A percentile compares a stretch with the other conserved stretches of the same genome.
Evolutionary conservation across 2,329 filamentous ascomycete genomes (phyloP).

Genomic region (Penicillium sp.): DNA sequence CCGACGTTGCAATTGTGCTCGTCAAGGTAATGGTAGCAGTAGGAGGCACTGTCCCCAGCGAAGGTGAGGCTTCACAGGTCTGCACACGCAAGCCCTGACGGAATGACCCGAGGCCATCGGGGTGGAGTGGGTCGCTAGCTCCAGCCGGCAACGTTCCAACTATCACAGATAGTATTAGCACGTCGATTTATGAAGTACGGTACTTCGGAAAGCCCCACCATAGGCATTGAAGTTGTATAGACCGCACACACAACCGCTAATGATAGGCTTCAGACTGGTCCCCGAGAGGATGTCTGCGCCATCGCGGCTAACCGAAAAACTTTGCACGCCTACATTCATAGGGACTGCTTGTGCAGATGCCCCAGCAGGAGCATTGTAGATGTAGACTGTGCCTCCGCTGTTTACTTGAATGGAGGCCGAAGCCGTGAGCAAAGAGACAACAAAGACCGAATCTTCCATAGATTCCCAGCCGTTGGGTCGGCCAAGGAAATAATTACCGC

Average conservation of each 20-base stretch:
- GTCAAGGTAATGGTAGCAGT: slow-evolving; percentile 6
- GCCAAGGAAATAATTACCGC: slow-evolving; percentile 56
- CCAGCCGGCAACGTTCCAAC: slow-evolving; percentile 27
- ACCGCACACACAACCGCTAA: slow-evolving; percentile 50
- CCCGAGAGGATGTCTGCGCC: slow-evolving; percentile 47
- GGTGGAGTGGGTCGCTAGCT: slow-evolving; percentile 20
- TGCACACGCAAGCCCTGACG: slow-evolving; percentile 21
- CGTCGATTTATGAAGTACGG: too few species aligned
- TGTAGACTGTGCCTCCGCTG: slow-evolving; percentile 48
- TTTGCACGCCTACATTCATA: slow-evolving; percentile 53
- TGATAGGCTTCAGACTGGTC: slow-evolving; percentile 53
- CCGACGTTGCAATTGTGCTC: background rate
- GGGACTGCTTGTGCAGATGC: slow-evolving; percentile 47
- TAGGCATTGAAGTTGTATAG: slow-evolving; percentile 62
- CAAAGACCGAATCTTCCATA: slow-evolving; percentile 54
- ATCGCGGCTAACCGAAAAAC: slow-evolving; percentile 49
- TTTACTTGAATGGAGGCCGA: slow-evolving; percentile 49
- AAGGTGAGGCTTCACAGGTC: slow-evolving; percentile 26
- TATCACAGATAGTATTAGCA: background rate
- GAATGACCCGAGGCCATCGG: slow-evolving; percentile 24
- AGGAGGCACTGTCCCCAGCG: slow-evolving; percentile 22
- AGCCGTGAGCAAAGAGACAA: slow-evolving; percentile 52
- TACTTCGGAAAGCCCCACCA: slow-evolving; percentile 28
- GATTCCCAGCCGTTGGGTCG: slow-evolving; percentile 54
- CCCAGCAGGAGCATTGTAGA: slow-evolving; percentile 50